Evolutionary conservation across 2,329 filamentous ascomycete species (phyloP), one percentile per base, ranked within the genome.

Genomic region (Ophiosphaerella narmari): DNA sequence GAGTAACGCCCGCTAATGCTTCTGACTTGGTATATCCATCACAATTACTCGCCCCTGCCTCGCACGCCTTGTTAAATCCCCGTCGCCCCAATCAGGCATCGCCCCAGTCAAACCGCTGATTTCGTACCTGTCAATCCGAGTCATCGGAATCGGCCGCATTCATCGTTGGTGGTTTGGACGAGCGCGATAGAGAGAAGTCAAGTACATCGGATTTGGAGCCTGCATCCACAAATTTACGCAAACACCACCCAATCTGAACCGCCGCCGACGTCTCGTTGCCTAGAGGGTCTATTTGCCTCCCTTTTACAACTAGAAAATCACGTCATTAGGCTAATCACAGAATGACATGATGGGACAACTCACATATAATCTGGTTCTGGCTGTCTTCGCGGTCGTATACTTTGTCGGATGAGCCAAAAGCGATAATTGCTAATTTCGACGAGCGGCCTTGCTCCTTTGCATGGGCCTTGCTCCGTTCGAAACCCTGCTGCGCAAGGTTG

Each of bases 311-410:
- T 60, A 29, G 1, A 24, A 9, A 11, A 13, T 21, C 24, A 18
- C 12, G 16, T 52, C 40, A 55, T 42, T 35, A 21, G 11, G 13
- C 12, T 18, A 8, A 16, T n/a, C 7, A n/a, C n/a, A 7, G 21
- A 9, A 11, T 14, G 13, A 14, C 8, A 37, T 14, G 18, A 29
- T 3, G 12, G 5, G 7, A 8, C n/a, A 4, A 57, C 57, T 12
- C 47, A 60, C 57, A 48, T 21, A 48, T 74, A 50, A 78, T 70
- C 51, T 78, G 76, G 50, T 77, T 78, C 49, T 71, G 68, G 43
- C 68, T 74, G 49, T 79, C 77, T 59, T 78, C 74, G 14, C 76
- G 75, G 46, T 77, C 76, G 58, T 78, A 78, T 12, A 78, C 74
- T 41, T 75, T 76, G 52, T 79, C 76, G 1, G 75, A 77, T 9